Evolutionary conservation across 2,329 filamentous ascomycete genomes (phyloP).

Genomic region (Colletotrichum camelliae): DNA sequence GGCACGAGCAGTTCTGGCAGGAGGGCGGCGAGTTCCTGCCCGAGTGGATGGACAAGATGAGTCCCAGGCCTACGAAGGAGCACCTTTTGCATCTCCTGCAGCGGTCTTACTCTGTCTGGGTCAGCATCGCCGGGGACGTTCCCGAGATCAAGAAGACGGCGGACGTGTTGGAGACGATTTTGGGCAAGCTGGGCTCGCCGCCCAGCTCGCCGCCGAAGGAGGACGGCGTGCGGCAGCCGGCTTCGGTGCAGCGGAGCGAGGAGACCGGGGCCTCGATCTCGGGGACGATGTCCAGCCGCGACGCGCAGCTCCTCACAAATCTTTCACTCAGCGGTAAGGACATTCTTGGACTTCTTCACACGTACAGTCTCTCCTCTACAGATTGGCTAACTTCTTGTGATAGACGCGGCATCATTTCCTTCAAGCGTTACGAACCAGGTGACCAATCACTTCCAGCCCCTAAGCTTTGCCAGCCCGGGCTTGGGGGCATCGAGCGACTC

Average conservation of each 20-base stretch:
- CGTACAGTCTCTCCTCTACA: background rate
- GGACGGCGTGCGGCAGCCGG: slow-evolving; percentile 13
- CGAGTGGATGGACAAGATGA: slow-evolving; percentile 39
- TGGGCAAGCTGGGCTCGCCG: slow-evolving; percentile 44
- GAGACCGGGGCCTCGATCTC: background rate
- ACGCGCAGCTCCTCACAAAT: slow-evolving; percentile 25
- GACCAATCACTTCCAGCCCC: slow-evolving; percentile 5
- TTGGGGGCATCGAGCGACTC: slow-evolving; percentile 24
- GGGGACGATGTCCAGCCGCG: slow-evolving; percentile 24
- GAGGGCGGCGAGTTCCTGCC: slow-evolving; percentile 28
- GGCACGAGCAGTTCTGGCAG: slow-evolving; percentile 46
- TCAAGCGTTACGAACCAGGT: background rate
- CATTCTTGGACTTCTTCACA: background rate
- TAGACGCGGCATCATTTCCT: background rate
- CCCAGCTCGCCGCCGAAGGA: slow-evolving; percentile 24
- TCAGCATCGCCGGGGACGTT: slow-evolving; percentile 38
- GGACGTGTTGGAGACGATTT: slow-evolving; percentile 50
- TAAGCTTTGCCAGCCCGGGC: slow-evolving; percentile 11
- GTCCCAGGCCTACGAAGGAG: slow-evolving; percentile 37
- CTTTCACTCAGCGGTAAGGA: slow-evolving; percentile 15
- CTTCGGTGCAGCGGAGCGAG: slow-evolving; percentile 6
- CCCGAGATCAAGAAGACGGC: slow-evolving; percentile 51
- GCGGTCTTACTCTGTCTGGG: slow-evolving; percentile 51
- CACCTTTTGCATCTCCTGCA: slow-evolving; percentile 46
- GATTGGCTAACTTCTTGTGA: background rate